Base-by-base conservation (phyloP, 768 basidiomycete genomes). In the Russula sp. region DNA sequence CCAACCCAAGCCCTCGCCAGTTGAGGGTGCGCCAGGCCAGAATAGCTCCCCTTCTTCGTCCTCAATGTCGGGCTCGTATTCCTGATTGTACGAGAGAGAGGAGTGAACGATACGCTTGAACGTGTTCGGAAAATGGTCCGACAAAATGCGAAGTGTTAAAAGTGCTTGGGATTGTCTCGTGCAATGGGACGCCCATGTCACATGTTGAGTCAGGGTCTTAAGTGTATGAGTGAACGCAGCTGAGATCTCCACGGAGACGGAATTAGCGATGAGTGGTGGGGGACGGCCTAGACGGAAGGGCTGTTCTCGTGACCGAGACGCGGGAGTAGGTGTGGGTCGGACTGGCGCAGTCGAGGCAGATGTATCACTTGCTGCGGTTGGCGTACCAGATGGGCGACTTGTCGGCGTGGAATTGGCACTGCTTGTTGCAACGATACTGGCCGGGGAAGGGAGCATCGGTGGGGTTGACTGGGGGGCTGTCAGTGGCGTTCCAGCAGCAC, bases 11-110 rank as follows among this genome's bases (percentile, higher is more conserved):
- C 90, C 90, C 73, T 90, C 87, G 49, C 88, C 89, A 34, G 82
- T 87, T 63, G 85, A 78, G 40, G 82, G 79, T 70, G 89, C 86
- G 49, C 85, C 85, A 0, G 90, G 90, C 90, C 90, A 92, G 71
- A 84, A 89, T n/a, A 92, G 77, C 70, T 92, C 90, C 67, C 90
- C 88, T 72, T 90, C 90, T 67, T 90, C 88, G 69, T 92, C 90
- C 72, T 92, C 90, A 59, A 92, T 83, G 67, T 92, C 90, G 13
- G 88, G 87, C 66, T 91, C 89, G 61, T 87, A 81, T 73, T 92
- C 90, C 67, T 92, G 90, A 18, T 79, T 79, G 0, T 82, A 78
- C 0, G 79, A 76, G 57, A 90, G 75, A 26, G 83, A 84, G 26
- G 86, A 83, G 65, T 84, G 77, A 69, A 89, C 79, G 79, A 92